Conservation (phyloP, 352 stramenopile genomes). For the Pythium rhizo-oryzae region DNA sequence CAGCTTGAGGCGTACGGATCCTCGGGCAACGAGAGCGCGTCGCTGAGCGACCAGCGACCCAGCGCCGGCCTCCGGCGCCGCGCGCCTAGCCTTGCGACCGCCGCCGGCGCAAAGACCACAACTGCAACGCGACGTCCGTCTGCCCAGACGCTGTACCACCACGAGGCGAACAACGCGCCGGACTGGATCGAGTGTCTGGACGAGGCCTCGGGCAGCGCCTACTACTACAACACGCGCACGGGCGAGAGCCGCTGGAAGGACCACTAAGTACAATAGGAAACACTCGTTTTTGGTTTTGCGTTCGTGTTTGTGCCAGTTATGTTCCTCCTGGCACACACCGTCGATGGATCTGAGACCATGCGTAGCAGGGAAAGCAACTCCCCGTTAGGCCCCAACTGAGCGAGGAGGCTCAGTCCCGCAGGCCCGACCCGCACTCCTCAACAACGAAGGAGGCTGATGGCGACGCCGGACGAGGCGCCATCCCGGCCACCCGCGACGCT, state of each 20-base stretch:
- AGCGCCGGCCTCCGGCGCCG: conserved; percentile 17
- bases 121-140: neutral
- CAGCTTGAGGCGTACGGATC: conserved; percentile 27
- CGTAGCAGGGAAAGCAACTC: no score
- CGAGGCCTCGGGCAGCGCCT: conserved; percentile 46
- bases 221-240: conserved; percentile 79
- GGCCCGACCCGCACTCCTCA: no score
- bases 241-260: conserved; percentile 69
- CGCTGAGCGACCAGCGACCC: conserved; percentile 35
- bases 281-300: no score
- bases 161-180: neutral
- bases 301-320: no score
- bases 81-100: conserved; percentile 6
- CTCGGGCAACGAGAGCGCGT: conserved; percentile 16
- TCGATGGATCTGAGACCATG: no score
- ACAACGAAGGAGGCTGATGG: no score
- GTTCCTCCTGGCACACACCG: no score
- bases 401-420: no score
- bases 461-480: no score
- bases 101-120: no score
- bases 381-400: no score
- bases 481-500: no score
- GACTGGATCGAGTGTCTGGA: conserved; percentile 73
- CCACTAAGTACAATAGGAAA: neutral
- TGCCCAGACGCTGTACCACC: neutral